phyloP scores from a whole-genome alignment of 495 filamentous ascomycete genomes.

The Neurospora sublineolata region DNA sequence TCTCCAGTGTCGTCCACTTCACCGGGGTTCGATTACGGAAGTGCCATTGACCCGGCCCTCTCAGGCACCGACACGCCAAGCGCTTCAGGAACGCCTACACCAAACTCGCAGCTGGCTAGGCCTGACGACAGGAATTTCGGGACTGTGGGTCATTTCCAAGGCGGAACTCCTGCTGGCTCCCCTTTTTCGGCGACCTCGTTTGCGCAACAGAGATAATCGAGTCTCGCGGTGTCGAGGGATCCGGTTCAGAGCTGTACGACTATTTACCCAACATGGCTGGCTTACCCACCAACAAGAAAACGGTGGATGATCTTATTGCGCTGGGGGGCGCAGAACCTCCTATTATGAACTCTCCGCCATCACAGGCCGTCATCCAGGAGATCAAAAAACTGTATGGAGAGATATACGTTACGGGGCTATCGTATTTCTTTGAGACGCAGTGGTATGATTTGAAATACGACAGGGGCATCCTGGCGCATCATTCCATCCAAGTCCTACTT shows the following conservation, averaged over 20 bases:
- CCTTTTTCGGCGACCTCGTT: neutral
- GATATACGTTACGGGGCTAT: slow-evolving; percentile 66
- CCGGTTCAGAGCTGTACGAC: neutral
- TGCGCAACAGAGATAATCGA: neutral
- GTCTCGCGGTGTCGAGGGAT: neutral
- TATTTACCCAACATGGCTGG: neutral
- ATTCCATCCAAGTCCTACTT: slow-evolving; percentile 33
- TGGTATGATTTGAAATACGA: slow-evolving; percentile 57
- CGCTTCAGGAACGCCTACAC: slow-evolving; percentile 23
- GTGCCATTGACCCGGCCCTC: slow-evolving; percentile 67
- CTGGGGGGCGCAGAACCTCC: slow-evolving; percentile 53
- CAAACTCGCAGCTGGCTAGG: slow-evolving; percentile 27
- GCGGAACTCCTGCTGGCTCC: neutral
- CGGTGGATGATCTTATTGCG: slow-evolving; percentile 64
- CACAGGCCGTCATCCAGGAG: slow-evolving; percentile 50
- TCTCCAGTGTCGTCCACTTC: slow-evolving; percentile 32
- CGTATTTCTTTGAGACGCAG: slow-evolving; percentile 70
- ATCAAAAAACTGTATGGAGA: slow-evolving; percentile 62
- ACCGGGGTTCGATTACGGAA: slow-evolving; percentile 51
- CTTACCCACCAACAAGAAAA: slow-evolving; percentile 54
- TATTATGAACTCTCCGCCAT: slow-evolving; percentile 40
- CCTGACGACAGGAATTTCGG: slow-evolving; percentile 8
- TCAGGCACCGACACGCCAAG: slow-evolving; percentile 30
- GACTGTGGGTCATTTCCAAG: neutral
- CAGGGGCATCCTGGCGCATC: slow-evolving; percentile 8